A percentile compares a stretch with the other conserved stretches of the same genome.
These are phyloP conservation scores for Umbellularia californica DNA, from an alignment of 164 flowering plant species.

Conservation along the genomic window DNA sequence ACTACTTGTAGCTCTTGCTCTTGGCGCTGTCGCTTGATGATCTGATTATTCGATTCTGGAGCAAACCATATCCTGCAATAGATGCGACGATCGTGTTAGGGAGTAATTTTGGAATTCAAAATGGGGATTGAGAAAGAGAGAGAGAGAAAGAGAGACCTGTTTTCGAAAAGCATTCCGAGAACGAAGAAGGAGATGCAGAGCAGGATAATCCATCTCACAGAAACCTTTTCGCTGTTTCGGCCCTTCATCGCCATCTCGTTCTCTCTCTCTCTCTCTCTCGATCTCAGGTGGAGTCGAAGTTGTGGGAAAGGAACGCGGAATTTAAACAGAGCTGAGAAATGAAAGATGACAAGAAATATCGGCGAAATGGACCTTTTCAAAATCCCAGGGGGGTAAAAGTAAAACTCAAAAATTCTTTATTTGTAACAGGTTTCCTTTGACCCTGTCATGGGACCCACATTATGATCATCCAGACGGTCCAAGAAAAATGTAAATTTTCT, in stretches of 20 bases:
- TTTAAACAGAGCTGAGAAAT: not conserved
- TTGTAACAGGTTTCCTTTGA: too few species aligned
- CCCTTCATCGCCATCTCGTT: conserved; percentile 32
- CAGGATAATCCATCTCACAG: conserved; percentile 58
- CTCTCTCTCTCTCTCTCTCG: not conserved
- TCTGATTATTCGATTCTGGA: conserved; percentile 43
- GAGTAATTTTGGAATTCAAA: not conserved
- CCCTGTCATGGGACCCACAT: too few species aligned
- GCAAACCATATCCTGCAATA: conserved; percentile 42
- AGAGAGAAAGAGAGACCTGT: conserved; percentile 35
- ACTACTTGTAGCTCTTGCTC: conserved; percentile 61
- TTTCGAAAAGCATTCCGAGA: conserved; percentile 61
- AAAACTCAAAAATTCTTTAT: too few species aligned
- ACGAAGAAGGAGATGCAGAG: conserved; percentile 57
- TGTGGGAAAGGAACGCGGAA: not conserved
- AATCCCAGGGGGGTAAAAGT: too few species aligned
- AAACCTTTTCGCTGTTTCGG: conserved; percentile 36
- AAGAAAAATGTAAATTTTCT: too few species aligned
- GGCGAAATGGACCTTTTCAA: too few species aligned
- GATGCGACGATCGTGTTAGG: conserved; percentile 1
- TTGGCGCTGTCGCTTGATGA: conserved; percentile 38
- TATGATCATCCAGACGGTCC: too few species aligned
- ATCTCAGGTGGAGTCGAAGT: not conserved
- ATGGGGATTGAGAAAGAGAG: not conserved
- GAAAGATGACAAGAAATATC: too few species aligned